phyloP scores from a whole-genome alignment of 1,284 basidiomycete species.

The Austroboletus rostrupii region DNA sequence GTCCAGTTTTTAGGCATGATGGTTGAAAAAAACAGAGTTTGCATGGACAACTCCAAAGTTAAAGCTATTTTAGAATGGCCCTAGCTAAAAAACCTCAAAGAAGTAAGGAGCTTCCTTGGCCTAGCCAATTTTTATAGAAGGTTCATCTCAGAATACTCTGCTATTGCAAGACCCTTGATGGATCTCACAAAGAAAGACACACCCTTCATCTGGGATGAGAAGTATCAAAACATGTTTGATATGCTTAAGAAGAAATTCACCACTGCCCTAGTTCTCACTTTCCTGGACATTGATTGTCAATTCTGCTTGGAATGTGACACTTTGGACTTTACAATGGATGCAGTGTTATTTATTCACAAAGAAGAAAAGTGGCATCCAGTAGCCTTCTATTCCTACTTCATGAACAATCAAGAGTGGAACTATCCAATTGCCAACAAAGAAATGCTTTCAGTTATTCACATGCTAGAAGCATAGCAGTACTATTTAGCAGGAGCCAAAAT shows the following conservation, averaged over 20 bases:
- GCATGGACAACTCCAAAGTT: no score
- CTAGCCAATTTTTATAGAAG: no score
- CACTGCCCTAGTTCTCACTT: background rate
- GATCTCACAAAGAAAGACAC: background rate
- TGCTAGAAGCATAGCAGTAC: background rate
- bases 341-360: background rate
- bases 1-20: no score
- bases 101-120: no score
- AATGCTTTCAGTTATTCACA: background rate
- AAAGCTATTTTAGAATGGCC: no score
- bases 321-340: background rate
- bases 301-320: background rate
- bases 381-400: background rate
- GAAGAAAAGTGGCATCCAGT: background rate
- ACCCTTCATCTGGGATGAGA: background rate
- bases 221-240: background rate
- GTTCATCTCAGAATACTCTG: background rate
- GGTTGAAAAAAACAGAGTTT: no score
- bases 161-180: background rate
- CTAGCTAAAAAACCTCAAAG: no score
- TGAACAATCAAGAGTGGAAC: background rate
- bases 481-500: no score
- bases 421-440: background rate
- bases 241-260: background rate
- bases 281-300: background rate